Conservation (phyloP, 2,329 filamentous ascomycete genomes). For the Penicillium brevicompactum region DNA sequence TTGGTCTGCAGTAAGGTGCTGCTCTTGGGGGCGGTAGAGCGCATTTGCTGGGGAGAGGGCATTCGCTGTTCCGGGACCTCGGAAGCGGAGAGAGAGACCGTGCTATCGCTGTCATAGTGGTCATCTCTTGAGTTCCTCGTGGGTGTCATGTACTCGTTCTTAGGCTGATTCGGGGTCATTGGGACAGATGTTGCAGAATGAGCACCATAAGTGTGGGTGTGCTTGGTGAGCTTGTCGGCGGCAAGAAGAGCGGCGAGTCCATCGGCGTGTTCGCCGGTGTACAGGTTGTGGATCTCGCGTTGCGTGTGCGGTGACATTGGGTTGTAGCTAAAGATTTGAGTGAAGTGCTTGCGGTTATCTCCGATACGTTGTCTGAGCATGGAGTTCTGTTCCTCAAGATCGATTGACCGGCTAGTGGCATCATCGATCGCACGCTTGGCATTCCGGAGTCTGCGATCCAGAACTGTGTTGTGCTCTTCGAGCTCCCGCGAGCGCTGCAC, state of each 20-base stretch:
- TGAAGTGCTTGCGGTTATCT: conserved; percentile 86
- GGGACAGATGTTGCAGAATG: conserved; percentile 68
- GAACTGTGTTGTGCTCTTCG: conserved; percentile 64
- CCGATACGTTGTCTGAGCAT: conserved; percentile 80
- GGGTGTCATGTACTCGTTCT: conserved; percentile 62
- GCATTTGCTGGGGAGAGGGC: conserved; percentile 13
- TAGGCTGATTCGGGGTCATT: conserved; percentile 67
- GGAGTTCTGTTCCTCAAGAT: conserved; percentile 73
- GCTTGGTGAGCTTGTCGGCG: conserved; percentile 41
- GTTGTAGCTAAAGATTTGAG: conserved; percentile 74
- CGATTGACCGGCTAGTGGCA: conserved; percentile 71
- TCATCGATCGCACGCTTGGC: conserved; percentile 79
- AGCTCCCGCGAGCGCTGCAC: conserved; percentile 65
- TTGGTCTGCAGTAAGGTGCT: conserved; percentile 61
- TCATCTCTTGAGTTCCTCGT: conserved; percentile 55
- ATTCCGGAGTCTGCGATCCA: conserved; percentile 67
- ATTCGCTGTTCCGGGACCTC: conserved; percentile 58
- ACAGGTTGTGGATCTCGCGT: conserved; percentile 48
- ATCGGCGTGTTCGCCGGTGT: conserved; percentile 38
- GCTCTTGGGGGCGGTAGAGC: conserved; percentile 42
- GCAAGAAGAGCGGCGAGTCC: conserved; percentile 41
- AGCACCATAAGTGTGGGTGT: conserved; percentile 25
- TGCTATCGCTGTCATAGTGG: conserved; percentile 74
- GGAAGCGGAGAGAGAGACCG: conserved; percentile 69
- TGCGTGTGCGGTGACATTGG: conserved; percentile 65